Conservation (phyloP, 1,284 basidiomycete species). For the Uromyces viciae-fabae region DNA sequence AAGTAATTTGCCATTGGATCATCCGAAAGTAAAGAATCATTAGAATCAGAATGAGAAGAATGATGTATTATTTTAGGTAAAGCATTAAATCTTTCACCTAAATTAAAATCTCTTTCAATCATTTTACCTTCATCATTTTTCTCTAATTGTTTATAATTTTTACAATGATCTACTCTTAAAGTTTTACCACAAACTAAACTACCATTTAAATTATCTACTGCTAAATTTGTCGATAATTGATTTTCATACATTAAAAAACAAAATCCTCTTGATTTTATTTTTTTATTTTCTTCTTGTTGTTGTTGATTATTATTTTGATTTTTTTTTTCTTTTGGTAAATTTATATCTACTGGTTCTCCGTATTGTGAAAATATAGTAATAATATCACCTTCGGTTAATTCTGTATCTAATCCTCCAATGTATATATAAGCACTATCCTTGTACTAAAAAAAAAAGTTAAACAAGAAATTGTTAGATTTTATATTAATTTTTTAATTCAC, state of each 20-base stretch:
- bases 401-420: slow-evolving; percentile 53
- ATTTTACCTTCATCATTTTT: slow-evolving; percentile 77
- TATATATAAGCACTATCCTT: slow-evolving; percentile 53
- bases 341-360: slow-evolving; percentile 90
- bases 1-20: slow-evolving; percentile 93
- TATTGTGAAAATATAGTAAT: slow-evolving; percentile 98
- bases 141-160: slow-evolving; percentile 83
- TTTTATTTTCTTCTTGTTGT: background rate
- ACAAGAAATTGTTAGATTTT: background rate
- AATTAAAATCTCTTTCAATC: slow-evolving; percentile 66
- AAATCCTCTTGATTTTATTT: slow-evolving; percentile 80
- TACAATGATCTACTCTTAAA: slow-evolving; percentile 85
- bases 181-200: slow-evolving; percentile 80
- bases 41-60: slow-evolving; percentile 51
- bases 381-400: slow-evolving; percentile 91
- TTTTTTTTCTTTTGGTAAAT: slow-evolving; percentile 69
- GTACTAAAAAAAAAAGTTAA: slow-evolving; percentile 8
- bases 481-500: no score
- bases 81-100: slow-evolving; percentile 38
- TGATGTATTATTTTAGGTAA: slow-evolving; percentile 59
- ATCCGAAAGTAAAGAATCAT: slow-evolving; percentile 73
- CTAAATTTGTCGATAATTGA: slow-evolving; percentile 88
- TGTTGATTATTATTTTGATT: slow-evolving; percentile 47
- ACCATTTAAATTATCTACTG: slow-evolving; percentile 97
- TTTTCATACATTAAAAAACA: slow-evolving; percentile 99